Conservation (phyloP, 768 basidiomycete genomes). For the Trametes coccinea region DNA sequence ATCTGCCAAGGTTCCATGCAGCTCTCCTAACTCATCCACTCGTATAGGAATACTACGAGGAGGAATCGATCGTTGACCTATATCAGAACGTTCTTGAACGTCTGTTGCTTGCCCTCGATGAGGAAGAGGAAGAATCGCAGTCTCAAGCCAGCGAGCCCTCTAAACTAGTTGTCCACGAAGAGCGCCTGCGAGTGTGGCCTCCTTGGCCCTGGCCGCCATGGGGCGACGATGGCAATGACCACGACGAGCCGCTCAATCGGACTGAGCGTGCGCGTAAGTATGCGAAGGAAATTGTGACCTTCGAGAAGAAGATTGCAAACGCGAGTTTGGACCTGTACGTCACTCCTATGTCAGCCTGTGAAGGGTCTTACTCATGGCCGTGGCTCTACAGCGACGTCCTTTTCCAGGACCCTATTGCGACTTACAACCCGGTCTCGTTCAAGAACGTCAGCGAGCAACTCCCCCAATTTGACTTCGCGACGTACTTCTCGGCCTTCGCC, state of each 20-base stretch:
- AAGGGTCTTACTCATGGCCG: not conserved
- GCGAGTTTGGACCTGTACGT: constrained; percentile 75
- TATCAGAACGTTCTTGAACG: constrained; percentile 71
- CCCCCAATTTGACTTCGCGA: constrained; percentile 75
- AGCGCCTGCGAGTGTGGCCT: constrained; percentile 58
- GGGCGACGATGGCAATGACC: constrained; percentile 59
- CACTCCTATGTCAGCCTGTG: not conserved
- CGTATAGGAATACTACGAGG: constrained; percentile 84
- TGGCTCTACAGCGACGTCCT: constrained; percentile 53
- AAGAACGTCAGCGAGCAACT: constrained; percentile 67
- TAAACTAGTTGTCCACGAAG: constrained; percentile 38
- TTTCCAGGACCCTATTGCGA: constrained; percentile 77
- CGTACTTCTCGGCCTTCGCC: constrained; percentile 86
- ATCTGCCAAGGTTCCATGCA: not conserved
- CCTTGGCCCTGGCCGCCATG: constrained; percentile 89
- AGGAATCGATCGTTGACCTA: constrained; percentile 62
- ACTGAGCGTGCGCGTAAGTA: constrained; percentile 59
- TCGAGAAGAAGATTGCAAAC: constrained; percentile 77
- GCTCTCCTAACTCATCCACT: not conserved
- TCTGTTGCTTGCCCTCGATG: constrained; percentile 60
- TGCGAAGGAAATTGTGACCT: constrained; percentile 68
- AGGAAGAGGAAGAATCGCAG: constrained; percentile 44
- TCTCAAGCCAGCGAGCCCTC: constrained; percentile 15
- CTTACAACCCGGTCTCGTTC: constrained; percentile 83
- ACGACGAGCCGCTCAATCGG: constrained; percentile 49